Evolutionary conservation across 2,329 filamentous ascomycete species (phyloP), one percentile per base, ranked within the genome.

Genomic region (Onygenales sp.): DNA sequence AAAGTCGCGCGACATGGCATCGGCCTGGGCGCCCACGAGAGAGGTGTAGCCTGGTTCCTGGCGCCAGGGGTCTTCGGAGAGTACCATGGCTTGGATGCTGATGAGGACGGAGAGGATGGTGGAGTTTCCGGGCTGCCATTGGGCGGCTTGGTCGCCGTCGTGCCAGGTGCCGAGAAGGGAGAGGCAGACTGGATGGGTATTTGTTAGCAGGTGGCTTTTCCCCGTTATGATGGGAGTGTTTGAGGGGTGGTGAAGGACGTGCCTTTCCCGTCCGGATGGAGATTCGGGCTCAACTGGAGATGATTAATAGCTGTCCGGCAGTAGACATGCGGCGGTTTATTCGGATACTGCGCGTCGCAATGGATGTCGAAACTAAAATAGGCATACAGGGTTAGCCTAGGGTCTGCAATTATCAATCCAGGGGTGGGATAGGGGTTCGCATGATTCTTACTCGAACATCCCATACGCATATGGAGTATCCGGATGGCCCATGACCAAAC

Each of bases 81-180:
- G 71, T 17, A 82, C 75, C 78, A 82, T 80, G 33, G 72, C 71
- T 59, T 82, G 80, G 50, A 82, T 78, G 32, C 75, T 79, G n/a
- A 82, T 71, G 9, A 79, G 66, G 5, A 80, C 64, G 57, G 79
- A 77, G 3, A 79, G 66, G 2, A 80, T 63, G 3, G 77, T 80
- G 5, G 77, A 80, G 38, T 69, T 65, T 8, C 64, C 60, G 2
- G 71, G 66, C 10, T 70, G 64, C 79, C 80, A 78, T 8, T 64
- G 57, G 56, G 72, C 67, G 14, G 64, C 63, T 27, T 65, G 58
- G 57, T 70, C 58, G 8, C 77, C 78, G 17, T 58, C 11, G 21
- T 21, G 50, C 78, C 78, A 77, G 2, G 75, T 78, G 0, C 72
- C 73, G 0, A 79, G 67, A 10, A 80, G 66, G 1, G 74, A 78